Evolutionary conservation across 352 stramenopile genomes (phyloP), one percentile per base, ranked within the genome.

Genomic region (Pythium rhizo-oryzae): DNA sequence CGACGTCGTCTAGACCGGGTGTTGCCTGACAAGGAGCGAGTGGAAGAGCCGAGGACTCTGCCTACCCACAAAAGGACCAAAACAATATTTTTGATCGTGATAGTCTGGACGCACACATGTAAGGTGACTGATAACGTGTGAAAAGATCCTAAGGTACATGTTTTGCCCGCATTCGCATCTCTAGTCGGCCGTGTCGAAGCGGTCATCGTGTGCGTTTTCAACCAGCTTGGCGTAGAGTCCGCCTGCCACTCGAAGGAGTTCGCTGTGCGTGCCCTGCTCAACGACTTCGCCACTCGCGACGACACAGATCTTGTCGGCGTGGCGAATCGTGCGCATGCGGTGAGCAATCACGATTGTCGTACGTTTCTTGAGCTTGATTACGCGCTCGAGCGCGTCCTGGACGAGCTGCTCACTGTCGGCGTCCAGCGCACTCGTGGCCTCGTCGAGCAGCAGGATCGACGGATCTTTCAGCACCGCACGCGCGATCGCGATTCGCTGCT

Each of bases 251-350:
- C 69, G 67, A 24, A 98, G 50, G 16, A 99, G 77, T 19, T 98
- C 85, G 24, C 89, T 69, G 75, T 99, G 96, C 5, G 84, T 98
- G 21, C 97, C 97, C 39, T 89, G 76, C 70, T 99, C 96, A 2
- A 93, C 84, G 24, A 99, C 88, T 56, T 80, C 77, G 11, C 97
- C 97, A n/a, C 95, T 79, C n/a, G 97, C 77, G 54, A 99, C 77
- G 8, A 99, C 96, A 43, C 94, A 90, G 62, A 99, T 99, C 66
- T 90, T 82, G 79, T 99, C 93, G 46, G 94, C 96, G 72, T 97
- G 85, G 64, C 92, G 90, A 61, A 98, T 93, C 11, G 93, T 99
- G 43, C 84, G 94, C 49, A 99, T 80, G 30, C 96, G 86, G 74
- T 99, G 95, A 0, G 96, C 96, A 59, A 98, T 96, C 58, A 98